phyloP scores from a whole-genome alignment of 495 filamentous ascomycete genomes.

The Aspergillus incahuasiensis region DNA sequence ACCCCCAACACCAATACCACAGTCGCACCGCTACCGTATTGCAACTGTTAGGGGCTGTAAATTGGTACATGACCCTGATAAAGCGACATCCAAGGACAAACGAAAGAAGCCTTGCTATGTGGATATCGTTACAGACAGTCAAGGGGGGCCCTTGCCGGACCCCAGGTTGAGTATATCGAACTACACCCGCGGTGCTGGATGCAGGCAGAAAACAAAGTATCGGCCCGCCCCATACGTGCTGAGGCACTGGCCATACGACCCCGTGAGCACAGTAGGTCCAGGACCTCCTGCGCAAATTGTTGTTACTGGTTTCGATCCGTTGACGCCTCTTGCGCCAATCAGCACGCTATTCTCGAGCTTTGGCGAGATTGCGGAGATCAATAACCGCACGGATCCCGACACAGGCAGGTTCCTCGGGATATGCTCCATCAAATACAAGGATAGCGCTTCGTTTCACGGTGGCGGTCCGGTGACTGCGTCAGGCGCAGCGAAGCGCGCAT shows the following conservation, averaged over 20 bases:
- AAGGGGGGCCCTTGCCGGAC: slow-evolving; percentile 67
- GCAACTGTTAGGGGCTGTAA: slow-evolving; percentile 63
- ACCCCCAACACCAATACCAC: slow-evolving; percentile 43
- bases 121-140: slow-evolving; percentile 59
- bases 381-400: slow-evolving; percentile 85
- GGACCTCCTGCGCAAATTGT: slow-evolving; percentile 86
- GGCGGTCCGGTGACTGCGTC: slow-evolving; percentile 56
- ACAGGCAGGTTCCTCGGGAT: slow-evolving; percentile 92
- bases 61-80: slow-evolving; percentile 69
- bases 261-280: slow-evolving; percentile 74
- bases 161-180: slow-evolving; percentile 66
- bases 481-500: slow-evolving; percentile 71
- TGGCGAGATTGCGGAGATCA: slow-evolving; percentile 83
- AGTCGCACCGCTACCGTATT: slow-evolving; percentile 57
- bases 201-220: slow-evolving; percentile 68
- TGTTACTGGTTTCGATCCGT: slow-evolving; percentile 87
- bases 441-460: slow-evolving; percentile 54
- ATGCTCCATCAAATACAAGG: slow-evolving; percentile 83
- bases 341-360: slow-evolving; percentile 77
- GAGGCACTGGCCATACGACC: slow-evolving; percentile 72
- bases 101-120: slow-evolving; percentile 67
- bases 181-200: slow-evolving; percentile 51
- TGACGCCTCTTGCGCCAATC: slow-evolving; percentile 74
- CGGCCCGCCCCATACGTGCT: slow-evolving; percentile 74
- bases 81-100: slow-evolving; percentile 56